A percentile compares a stretch with the other conserved stretches of the same genome.
These are phyloP conservation scores for Datisca glomerata DNA, from an alignment of 306 rosid genomes.

Conservation along the genomic window DNA sequence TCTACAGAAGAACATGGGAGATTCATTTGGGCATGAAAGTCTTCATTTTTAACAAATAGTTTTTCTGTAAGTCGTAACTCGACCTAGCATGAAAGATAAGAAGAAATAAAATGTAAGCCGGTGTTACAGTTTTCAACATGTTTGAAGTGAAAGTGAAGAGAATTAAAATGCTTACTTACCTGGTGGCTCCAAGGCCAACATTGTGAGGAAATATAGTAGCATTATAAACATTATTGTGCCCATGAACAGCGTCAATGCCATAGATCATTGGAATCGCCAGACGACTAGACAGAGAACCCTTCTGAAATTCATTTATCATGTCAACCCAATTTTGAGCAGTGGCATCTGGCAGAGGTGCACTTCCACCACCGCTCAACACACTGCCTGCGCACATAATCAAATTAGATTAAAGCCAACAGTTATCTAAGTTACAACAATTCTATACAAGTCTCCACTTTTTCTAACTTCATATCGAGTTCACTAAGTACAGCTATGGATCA, in stretches of 20 bases:
- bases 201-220: constrained; percentile 97
- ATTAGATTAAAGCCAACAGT: too few species aligned
- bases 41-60: too few species aligned
- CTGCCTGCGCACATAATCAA: constrained; percentile 81
- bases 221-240: constrained; percentile 88
- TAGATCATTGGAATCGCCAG: constrained; percentile 93
- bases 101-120: too few species aligned
- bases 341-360: constrained; percentile 81
- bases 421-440: too few species aligned
- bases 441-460: too few species aligned
- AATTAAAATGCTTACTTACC: constrained; percentile 40
- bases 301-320: constrained; percentile 82
- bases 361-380: constrained; percentile 93
- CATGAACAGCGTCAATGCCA: constrained; percentile 98
- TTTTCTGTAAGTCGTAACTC: too few species aligned
- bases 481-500: too few species aligned
- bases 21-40: too few species aligned
- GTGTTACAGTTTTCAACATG: background rate
- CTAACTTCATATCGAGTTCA: too few species aligned
- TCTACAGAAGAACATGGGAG: constrained; percentile 3
- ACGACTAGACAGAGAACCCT: constrained; percentile 63
- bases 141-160: background rate
- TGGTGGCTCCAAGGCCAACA: constrained; percentile 88
- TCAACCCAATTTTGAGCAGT: constrained; percentile 81
- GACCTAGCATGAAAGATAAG: too few species aligned